Evolutionary conservation across 2,329 filamentous ascomycete genomes (phyloP).

Genomic region (Sporothrix luriei): DNA sequence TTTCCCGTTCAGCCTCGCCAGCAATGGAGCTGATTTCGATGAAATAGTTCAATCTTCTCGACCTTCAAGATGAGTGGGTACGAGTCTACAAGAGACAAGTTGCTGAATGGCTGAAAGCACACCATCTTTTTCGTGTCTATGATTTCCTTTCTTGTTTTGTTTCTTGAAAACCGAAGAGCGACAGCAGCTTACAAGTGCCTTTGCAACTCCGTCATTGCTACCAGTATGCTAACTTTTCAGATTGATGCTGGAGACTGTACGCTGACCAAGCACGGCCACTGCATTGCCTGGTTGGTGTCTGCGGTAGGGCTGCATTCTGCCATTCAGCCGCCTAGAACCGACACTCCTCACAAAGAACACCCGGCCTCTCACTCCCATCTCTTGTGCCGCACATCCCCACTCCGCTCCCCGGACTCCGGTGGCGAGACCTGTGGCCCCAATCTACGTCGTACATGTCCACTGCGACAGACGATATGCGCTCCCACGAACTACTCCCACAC

Average conservation of each 20-base stretch:
- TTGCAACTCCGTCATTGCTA: neutral
- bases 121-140: neutral
- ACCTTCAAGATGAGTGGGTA: too few species aligned
- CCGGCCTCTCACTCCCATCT: neutral
- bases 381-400: conserved; percentile 34
- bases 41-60: too few species aligned
- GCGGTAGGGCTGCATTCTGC: neutral
- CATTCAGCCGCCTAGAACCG: neutral
- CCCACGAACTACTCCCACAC: neutral
- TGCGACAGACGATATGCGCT: too few species aligned
- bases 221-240: neutral
- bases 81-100: too few species aligned
- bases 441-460: neutral
- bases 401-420: conserved; percentile 34
- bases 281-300: neutral
- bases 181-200: neutral
- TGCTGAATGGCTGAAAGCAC: too few species aligned
- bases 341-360: neutral
- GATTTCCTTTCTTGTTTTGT: neutral
- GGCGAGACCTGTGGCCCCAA: conserved; percentile 17
- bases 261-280: neutral
- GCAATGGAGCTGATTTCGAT: neutral
- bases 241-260: neutral
- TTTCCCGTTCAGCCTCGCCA: conserved; percentile 2
- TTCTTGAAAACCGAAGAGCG: neutral